phyloP scores from a whole-genome alignment of 1,139 yeast genomes.

The Suhomyces chickasaworum region DNA sequence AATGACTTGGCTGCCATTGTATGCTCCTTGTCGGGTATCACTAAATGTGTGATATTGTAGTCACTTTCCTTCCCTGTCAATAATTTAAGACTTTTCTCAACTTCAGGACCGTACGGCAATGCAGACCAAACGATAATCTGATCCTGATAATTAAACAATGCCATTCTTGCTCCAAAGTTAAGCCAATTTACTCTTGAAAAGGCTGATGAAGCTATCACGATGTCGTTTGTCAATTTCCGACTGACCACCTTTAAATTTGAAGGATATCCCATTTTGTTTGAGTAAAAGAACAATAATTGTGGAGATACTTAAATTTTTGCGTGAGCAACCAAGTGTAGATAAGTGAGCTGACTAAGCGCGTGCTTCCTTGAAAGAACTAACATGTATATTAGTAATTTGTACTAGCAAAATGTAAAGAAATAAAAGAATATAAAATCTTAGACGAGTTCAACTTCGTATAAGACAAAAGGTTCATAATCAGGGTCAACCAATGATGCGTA shows the following conservation, averaged over 20 bases:
- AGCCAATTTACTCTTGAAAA: constrained; percentile 44
- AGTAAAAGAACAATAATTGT: background rate
- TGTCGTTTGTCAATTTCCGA: constrained; percentile 46
- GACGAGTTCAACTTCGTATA: constrained; percentile 56
- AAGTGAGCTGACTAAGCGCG: background rate
- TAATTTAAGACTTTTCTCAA: constrained; percentile 41
- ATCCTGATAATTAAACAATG: constrained; percentile 44
- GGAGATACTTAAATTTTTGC: background rate
- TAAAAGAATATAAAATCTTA: constrained; percentile 18
- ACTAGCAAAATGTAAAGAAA: constrained; percentile 10
- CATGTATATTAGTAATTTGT: background rate
- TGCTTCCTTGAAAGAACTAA: background rate
- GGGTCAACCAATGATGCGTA: constrained; percentile 91
- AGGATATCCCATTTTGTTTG: constrained; percentile 35
- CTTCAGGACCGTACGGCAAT: constrained; percentile 56
- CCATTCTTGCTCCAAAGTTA: constrained; percentile 65
- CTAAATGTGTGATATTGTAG: constrained; percentile 42
- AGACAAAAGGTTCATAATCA: constrained; percentile 93
- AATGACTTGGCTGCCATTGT: constrained; percentile 59
- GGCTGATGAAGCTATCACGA: constrained; percentile 52
- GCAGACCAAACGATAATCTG: constrained; percentile 61
- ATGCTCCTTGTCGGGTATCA: constrained; percentile 59
- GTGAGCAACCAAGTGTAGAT: background rate
- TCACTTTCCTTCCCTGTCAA: constrained; percentile 30
- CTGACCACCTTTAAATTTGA: constrained; percentile 40